These are phyloP conservation scores for Lithospermum erythrorhizon DNA, from an alignment of 257 asterid species.

Conservation along the genomic window DNA sequence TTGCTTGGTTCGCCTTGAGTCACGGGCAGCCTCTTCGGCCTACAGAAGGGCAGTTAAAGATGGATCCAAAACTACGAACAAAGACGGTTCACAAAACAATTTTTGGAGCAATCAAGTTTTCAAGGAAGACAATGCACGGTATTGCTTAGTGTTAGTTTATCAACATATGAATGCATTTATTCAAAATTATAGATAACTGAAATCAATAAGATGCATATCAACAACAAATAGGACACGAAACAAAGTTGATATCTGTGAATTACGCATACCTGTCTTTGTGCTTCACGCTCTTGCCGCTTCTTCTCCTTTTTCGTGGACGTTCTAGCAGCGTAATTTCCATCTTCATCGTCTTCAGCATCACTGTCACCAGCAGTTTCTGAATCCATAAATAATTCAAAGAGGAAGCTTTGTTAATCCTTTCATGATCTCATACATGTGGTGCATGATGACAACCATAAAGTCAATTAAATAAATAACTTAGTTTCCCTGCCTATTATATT, in stretches of 20 bases:
- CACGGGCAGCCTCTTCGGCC: constrained; percentile 82
- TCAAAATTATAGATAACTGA: too few species aligned
- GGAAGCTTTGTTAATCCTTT: background rate
- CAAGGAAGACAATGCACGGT: too few species aligned
- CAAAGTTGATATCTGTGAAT: background rate
- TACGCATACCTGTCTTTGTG: constrained; percentile 65
- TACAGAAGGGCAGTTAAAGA: constrained; percentile 14
- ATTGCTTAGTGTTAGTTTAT: too few species aligned
- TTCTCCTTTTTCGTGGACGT: constrained; percentile 70
- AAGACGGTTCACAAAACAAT: too few species aligned
- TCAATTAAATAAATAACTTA: too few species aligned
- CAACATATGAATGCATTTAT: too few species aligned
- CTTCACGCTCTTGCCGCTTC: constrained; percentile 92
- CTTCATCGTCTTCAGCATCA: constrained; percentile 42
- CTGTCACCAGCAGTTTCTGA: constrained; percentile 59
- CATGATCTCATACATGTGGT: background rate
- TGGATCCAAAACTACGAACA: background rate
- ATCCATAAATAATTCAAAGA: constrained; percentile 12
- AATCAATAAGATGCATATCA: background rate
- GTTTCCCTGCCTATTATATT: too few species aligned
- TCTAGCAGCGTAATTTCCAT: constrained; percentile 49
- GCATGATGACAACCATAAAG: too few species aligned
- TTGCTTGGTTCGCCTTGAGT: constrained; percentile 71
- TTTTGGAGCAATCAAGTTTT: too few species aligned
- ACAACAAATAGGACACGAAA: background rate